Conservation (phyloP, 768 basidiomycete species). For the Tylopilus intermedius region DNA sequence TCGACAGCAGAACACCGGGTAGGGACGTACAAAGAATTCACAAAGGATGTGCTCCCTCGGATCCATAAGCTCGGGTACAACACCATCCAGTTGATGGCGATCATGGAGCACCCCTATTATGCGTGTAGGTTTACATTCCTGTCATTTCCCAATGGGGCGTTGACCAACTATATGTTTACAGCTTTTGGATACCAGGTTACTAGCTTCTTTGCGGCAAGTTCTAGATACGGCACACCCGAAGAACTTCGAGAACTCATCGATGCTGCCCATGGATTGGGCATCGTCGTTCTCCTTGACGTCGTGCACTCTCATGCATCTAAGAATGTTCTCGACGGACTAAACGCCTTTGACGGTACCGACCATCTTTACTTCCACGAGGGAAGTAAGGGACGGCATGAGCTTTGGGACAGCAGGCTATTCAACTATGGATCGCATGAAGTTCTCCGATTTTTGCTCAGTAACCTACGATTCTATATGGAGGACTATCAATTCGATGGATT, state of each 20-base stretch:
- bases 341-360: slow-evolving; percentile 95
- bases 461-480: slow-evolving; percentile 92
- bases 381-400: slow-evolving; percentile 82
- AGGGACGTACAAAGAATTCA: slow-evolving; percentile 96
- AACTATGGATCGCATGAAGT: slow-evolving; percentile 97
- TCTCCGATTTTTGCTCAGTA: slow-evolving; percentile 89
- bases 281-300: slow-evolving; percentile 91
- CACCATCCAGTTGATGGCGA: slow-evolving; percentile 95
- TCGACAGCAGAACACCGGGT: slow-evolving; percentile 84
- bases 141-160: neutral
- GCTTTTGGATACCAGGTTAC: slow-evolving; percentile 99
- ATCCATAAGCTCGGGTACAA: slow-evolving; percentile 95
- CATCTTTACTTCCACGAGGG: slow-evolving; percentile 98
- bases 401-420: slow-evolving; percentile 97
- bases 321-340: slow-evolving; percentile 93
- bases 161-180: slow-evolving; percentile 27
- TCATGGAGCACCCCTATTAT: slow-evolving; percentile 98
- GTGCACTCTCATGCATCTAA: slow-evolving; percentile 99
- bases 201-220: slow-evolving; percentile 94
- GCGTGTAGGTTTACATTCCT: slow-evolving; percentile 59
- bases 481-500: slow-evolving; percentile 96
- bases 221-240: slow-evolving; percentile 93
- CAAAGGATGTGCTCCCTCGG: slow-evolving; percentile 72
- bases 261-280: slow-evolving; percentile 87
- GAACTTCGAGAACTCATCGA: slow-evolving; percentile 94